Percentiles rank a stretch among this genome's conserved stretches.
These are phyloP conservation scores for Pseudocercospora fijiensis DNA, from an alignment of 2,329 filamentous ascomycete species.

Conservation along the genomic window DNA sequence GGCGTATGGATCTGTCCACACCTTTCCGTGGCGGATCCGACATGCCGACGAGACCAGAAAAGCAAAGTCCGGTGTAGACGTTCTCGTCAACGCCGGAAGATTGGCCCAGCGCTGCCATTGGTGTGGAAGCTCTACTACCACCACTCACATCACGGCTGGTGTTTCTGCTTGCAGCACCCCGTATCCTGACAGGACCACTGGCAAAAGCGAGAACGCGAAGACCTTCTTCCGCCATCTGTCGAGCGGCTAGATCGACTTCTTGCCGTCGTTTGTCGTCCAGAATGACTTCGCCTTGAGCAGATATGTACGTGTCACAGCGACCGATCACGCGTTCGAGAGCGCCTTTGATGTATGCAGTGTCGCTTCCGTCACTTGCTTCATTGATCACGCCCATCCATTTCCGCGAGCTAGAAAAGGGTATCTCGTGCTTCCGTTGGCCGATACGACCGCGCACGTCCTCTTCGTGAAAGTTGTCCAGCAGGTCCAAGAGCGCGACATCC, in stretches of 20 bases:
- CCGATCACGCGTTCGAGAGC: constrained; percentile 83
- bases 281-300: constrained; percentile 81
- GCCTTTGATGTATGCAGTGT: constrained; percentile 93
- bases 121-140: constrained; percentile 28
- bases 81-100: constrained; percentile 55
- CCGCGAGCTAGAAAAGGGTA: constrained; percentile 92
- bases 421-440: constrained; percentile 78
- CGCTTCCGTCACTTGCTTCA: constrained; percentile 59
- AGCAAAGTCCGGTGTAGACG: constrained; percentile 77
- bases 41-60: constrained; percentile 94
- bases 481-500: constrained; percentile 92
- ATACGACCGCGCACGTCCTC: constrained; percentile 86
- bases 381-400: constrained; percentile 99
- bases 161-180: constrained; percentile 28
- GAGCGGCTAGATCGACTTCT: constrained; percentile 75
- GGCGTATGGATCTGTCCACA: constrained; percentile 83
- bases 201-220: constrained; percentile 91
- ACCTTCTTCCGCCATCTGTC: constrained; percentile 83
- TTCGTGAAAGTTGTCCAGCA: constrained; percentile 86
- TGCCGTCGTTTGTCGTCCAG: constrained; percentile 73
- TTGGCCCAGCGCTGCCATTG: constrained; percentile 14
- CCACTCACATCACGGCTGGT: constrained; percentile 22
- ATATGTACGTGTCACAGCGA: constrained; percentile 87
- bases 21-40: constrained; percentile 91
- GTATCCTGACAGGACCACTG: constrained; percentile 62